A percentile compares a stretch with the other conserved stretches of the same genome.
Evolutionary conservation across 83 land plant species (phyloP).

Genomic region (Thuja plicata): DNA sequence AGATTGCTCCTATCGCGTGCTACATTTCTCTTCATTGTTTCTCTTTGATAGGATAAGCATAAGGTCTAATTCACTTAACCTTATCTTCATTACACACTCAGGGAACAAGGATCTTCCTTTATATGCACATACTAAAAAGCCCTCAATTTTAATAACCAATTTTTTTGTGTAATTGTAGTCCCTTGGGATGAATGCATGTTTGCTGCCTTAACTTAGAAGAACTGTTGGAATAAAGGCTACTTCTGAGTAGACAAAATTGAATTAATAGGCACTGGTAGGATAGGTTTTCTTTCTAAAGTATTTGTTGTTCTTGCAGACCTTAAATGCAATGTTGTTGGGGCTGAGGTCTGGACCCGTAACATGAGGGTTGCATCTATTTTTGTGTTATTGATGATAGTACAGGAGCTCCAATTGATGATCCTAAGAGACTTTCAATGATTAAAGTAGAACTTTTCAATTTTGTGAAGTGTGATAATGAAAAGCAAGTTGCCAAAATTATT

Average conservation of each 20-base stretch:
- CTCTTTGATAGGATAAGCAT: too few relatives aligned
- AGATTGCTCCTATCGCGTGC: too few relatives aligned
- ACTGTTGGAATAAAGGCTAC: slow-evolving; percentile 17
- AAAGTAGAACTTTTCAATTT: slow-evolving; percentile 18
- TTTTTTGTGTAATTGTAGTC: slow-evolving; percentile 16
- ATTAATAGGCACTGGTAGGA: slow-evolving; percentile 24
- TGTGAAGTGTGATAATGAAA: slow-evolving; percentile 16
- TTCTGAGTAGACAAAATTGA: slow-evolving; percentile 31
- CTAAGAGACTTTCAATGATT: slow-evolving; percentile 17
- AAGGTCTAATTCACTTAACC: too few relatives aligned
- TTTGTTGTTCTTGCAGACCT: slow-evolving; percentile 26
- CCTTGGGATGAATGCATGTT: slow-evolving; percentile 8
- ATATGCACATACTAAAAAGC: too few relatives aligned
- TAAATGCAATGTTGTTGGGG: slow-evolving; percentile 32
- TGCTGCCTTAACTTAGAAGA: slow-evolving; percentile 14
- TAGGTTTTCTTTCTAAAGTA: slow-evolving; percentile 30
- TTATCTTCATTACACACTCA: too few relatives aligned
- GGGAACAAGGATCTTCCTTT: too few relatives aligned
- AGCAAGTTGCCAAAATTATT: slow-evolving; percentile 13
- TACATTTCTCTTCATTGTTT: too few relatives aligned
- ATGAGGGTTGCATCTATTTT: slow-evolving; percentile 27
- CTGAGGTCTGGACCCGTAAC: slow-evolving; percentile 39
- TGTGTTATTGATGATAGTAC: slow-evolving; percentile 27
- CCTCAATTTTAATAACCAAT: too few relatives aligned
- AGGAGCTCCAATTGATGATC: slow-evolving; percentile 21